Evolutionary conservation across 345 rosid species (phyloP).

Genomic region (Lepidium aucheri): DNA sequence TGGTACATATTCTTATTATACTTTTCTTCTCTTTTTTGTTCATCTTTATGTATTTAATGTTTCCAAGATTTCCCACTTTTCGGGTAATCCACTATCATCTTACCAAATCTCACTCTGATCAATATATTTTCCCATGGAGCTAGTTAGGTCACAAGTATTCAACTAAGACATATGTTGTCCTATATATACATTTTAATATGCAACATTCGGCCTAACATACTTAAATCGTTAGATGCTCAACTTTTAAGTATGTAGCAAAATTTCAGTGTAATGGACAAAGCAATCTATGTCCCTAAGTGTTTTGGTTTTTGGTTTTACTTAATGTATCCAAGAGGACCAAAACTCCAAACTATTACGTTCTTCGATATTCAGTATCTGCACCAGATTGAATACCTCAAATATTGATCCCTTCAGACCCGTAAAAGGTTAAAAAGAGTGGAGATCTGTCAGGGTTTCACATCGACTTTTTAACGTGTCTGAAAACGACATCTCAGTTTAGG

Average conservation of each 20-base stretch:
- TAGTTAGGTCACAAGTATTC: too few relatives aligned
- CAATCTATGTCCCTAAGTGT: not conserved
- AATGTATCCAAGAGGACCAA: not conserved
- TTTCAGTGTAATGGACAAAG: not conserved
- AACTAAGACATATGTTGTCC: too few relatives aligned
- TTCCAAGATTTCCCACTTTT: slow-evolving; percentile 6
- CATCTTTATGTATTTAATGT: not conserved
- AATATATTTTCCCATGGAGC: too few relatives aligned
- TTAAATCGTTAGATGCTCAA: too few relatives aligned
- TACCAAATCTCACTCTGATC: not conserved
- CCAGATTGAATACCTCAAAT: not conserved
- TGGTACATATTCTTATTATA: slow-evolving; percentile 15
- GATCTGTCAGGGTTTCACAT: not conserved
- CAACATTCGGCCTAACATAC: too few relatives aligned
- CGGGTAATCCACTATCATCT: not conserved
- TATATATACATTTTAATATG: too few relatives aligned
- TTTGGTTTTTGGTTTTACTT: not conserved
- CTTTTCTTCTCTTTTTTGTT: not conserved
- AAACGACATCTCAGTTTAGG: not conserved
- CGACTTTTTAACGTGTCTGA: not conserved
- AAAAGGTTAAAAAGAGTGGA: not conserved
- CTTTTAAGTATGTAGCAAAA: too few relatives aligned
- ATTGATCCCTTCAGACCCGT: not conserved
- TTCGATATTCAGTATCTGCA: not conserved
- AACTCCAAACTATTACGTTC: not conserved